Evolutionary conservation across 2,329 filamentous ascomycete species (phyloP).

Genomic region (Tolypocladium nubicola): DNA sequence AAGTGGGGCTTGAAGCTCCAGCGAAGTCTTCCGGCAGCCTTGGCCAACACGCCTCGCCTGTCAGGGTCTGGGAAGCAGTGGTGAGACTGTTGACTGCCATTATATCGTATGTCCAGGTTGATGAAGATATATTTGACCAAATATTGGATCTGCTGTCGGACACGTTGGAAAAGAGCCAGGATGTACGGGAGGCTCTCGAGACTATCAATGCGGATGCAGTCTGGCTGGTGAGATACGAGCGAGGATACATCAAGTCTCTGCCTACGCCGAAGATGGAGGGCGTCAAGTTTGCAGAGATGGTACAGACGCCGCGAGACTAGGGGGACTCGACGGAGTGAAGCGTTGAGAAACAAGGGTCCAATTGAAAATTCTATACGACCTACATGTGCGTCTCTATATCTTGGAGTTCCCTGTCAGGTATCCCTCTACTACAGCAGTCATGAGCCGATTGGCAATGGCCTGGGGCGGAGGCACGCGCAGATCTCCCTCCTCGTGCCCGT

Average conservation of each 20-base stretch:
- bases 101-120: constrained; percentile 51
- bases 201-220: constrained; percentile 62
- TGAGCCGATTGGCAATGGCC: constrained; percentile 85
- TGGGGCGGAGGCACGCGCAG: constrained; percentile 74
- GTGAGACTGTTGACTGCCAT: constrained; percentile 48
- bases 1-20: constrained; percentile 3
- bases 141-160: constrained; percentile 52
- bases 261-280: constrained; percentile 32
- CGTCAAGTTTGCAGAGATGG: constrained; percentile 24
- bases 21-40: constrained; percentile 25
- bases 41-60: constrained; percentile 49
- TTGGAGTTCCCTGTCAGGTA: constrained; percentile 50
- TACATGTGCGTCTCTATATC: constrained; percentile 24
- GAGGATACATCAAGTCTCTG: constrained; percentile 25
- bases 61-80: constrained; percentile 54
- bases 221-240: constrained; percentile 53
- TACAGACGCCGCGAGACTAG: constrained; percentile 4
- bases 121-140: constrained; percentile 62
- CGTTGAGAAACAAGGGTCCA: not conserved
- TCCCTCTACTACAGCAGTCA: constrained; percentile 68
- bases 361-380: not conserved
- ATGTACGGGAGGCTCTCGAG: constrained; percentile 49
- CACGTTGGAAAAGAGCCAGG: constrained; percentile 29
- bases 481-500: constrained; percentile 63
- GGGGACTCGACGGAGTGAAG: constrained; percentile 1